phyloP scores from a whole-genome alignment of 148 eudicot genomes.

The Persicaria maculosa region DNA sequence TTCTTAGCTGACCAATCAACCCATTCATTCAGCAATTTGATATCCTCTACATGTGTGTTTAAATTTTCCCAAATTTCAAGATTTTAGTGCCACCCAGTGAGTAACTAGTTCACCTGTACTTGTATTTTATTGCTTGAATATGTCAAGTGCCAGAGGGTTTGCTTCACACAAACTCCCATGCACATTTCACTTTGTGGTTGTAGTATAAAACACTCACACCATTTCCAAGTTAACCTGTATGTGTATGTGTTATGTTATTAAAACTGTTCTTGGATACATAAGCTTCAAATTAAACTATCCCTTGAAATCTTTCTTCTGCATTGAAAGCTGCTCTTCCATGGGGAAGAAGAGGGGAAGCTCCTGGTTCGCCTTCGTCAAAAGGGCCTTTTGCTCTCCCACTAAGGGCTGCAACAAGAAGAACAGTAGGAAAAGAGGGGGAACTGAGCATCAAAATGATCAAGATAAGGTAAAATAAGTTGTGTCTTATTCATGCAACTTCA shows the following conservation, averaged over 20 bases:
- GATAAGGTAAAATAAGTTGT: slow-evolving; percentile 31
- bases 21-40: neutral
- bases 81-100: neutral
- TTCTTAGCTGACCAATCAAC: slow-evolving; percentile 4
- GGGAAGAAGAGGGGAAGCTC: slow-evolving; percentile 52
- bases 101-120: neutral
- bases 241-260: neutral
- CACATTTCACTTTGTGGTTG: neutral
- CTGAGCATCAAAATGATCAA: slow-evolving; percentile 37
- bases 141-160: neutral
- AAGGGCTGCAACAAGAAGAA: slow-evolving; percentile 19
- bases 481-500: neutral
- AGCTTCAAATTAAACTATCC: neutral
- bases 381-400: slow-evolving; percentile 69
- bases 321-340: slow-evolving; percentile 24
- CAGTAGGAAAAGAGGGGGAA: slow-evolving; percentile 33
- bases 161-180: slow-evolving; percentile 12
- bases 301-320: neutral
- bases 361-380: slow-evolving; percentile 67
- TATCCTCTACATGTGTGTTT: neutral
- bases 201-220: slow-evolving; percentile 8
- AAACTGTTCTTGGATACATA: neutral
- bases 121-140: neutral
- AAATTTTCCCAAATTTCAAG: neutral
- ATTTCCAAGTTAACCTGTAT: neutral